Percentiles rank a stretch among this genome's conserved stretches.
Evolutionary conservation across 2,329 filamentous ascomycete species (phyloP).

Genomic region (Neurospora sp.): DNA sequence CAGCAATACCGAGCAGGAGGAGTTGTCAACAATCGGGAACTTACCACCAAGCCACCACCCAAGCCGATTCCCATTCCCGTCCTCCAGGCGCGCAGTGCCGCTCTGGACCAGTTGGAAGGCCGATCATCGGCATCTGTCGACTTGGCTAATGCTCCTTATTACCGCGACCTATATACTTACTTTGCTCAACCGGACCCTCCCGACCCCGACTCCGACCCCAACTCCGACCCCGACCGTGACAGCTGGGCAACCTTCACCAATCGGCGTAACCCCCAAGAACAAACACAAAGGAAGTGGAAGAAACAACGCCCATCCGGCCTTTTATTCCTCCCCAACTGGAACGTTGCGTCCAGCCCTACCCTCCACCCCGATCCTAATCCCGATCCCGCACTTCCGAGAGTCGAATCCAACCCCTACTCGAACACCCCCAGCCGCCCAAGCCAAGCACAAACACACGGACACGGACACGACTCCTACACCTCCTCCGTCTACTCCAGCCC

Average conservation of each 20-base stretch:
- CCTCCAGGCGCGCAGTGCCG: neutral
- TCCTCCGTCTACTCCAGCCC: neutral
- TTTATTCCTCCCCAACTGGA: neutral
- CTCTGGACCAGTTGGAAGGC: neutral
- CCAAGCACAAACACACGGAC: neutral
- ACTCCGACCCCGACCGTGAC: neutral
- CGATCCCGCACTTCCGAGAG: neutral
- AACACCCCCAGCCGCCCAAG: neutral
- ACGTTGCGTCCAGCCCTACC: neutral
- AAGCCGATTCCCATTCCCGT: neutral
- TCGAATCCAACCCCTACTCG: neutral
- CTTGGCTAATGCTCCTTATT: neutral
- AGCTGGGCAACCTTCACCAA: neutral
- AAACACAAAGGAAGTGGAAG: neutral
- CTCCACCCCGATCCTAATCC: neutral
- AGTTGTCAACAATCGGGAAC: neutral
- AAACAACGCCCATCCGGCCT: neutral
- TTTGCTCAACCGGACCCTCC: neutral
- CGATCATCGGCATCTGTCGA: neutral
- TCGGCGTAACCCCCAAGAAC: neutral
- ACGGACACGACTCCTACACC: neutral
- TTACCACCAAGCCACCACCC: neutral
- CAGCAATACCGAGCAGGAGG: neutral
- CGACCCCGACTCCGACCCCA: neutral
- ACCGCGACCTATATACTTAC: neutral